phyloP scores from a whole-genome alignment of 2,329 filamentous ascomycete genomes.

The Apiospora phragmitis region DNA sequence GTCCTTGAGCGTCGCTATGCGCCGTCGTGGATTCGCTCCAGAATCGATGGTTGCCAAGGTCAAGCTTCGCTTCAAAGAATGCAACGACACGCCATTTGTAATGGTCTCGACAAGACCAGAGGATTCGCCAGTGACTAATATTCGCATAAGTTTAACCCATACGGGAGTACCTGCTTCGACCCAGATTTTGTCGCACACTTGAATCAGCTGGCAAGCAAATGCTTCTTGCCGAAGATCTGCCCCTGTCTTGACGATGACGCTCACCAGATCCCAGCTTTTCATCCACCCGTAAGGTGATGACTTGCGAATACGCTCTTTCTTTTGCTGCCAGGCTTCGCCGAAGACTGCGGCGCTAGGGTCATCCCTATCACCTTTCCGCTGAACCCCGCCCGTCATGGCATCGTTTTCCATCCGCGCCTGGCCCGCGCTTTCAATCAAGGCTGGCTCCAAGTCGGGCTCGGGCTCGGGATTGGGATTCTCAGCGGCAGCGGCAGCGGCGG shows the following conservation, averaged over 20 bases:
- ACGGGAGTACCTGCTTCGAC: slow-evolving; percentile 71
- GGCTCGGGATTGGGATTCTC: neutral
- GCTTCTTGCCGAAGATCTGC: slow-evolving; percentile 82
- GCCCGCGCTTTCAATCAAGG: slow-evolving; percentile 69
- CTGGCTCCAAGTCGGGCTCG: slow-evolving; percentile 43
- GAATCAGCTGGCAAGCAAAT: slow-evolving; percentile 82
- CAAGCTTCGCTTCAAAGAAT: slow-evolving; percentile 79
- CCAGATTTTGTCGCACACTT: slow-evolving; percentile 82
- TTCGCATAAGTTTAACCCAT: slow-evolving; percentile 89
- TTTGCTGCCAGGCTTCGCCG: slow-evolving; percentile 82
- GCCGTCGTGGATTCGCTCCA: slow-evolving; percentile 70
- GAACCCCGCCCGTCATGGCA: slow-evolving; percentile 80
- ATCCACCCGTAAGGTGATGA: slow-evolving; percentile 86
- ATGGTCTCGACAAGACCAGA: slow-evolving; percentile 86
- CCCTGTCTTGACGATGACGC: slow-evolving; percentile 85
- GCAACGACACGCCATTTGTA: slow-evolving; percentile 83
- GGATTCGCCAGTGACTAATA: slow-evolving; percentile 81
- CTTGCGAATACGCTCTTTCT: slow-evolving; percentile 80
- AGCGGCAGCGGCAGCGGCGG: slow-evolving; percentile 35
- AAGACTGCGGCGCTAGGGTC: slow-evolving; percentile 85
- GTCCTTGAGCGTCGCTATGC: slow-evolving; percentile 78
- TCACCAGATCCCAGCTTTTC: slow-evolving; percentile 87
- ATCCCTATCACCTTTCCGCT: slow-evolving; percentile 78
- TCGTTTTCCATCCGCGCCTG: slow-evolving; percentile 88
- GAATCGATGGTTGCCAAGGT: slow-evolving; percentile 74